Percentiles rank a stretch among this genome's conserved stretches.
Conservation (phyloP, 1,284 basidiomycete species). For the Cutaneotrichosporon dermatis region DNA sequence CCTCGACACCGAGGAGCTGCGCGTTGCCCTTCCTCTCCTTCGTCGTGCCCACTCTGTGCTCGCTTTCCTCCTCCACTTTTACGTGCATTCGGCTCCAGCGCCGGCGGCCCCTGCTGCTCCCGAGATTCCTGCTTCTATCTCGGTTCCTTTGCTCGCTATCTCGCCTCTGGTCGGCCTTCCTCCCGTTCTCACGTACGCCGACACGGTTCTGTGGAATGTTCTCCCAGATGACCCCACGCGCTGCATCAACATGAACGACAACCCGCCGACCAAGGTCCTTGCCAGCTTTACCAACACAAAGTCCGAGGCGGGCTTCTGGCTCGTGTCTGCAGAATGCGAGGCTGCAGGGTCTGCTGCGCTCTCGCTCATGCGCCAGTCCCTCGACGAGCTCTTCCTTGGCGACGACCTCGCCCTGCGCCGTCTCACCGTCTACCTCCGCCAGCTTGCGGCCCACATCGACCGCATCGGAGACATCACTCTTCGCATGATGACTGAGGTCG, state of each 20-base stretch:
- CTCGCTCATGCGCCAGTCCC: conserved; percentile 75
- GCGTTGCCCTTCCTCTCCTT: conserved; percentile 59
- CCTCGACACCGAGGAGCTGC: conserved; percentile 54
- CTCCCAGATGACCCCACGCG: conserved; percentile 56
- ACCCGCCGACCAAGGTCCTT: conserved; percentile 56
- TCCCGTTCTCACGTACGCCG: conserved; percentile 87
- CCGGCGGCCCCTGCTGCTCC: conserved; percentile 20
- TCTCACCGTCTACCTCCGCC: conserved; percentile 66
- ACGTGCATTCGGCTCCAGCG: conserved; percentile 63
- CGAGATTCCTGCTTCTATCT: conserved; percentile 62
- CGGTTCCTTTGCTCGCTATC: conserved; percentile 73
- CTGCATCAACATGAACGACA: conserved; percentile 54
- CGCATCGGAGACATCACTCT: conserved; percentile 63
- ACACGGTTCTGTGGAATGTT: conserved; percentile 88
- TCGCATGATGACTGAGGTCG: conserved; percentile 66
- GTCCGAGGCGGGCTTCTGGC: conserved; percentile 88
- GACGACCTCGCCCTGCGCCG: conserved; percentile 71
- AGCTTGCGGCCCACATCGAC: conserved; percentile 64
- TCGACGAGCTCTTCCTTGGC: conserved; percentile 88
- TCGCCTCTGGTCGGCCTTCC: conserved; percentile 75
- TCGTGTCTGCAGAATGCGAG: conserved; percentile 85
- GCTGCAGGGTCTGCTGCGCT: conserved; percentile 81
- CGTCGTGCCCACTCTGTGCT: conserved; percentile 81
- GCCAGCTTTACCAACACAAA: conserved; percentile 69
- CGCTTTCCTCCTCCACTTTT: conserved; percentile 80